Evolutionary conservation across 1,284 basidiomycete genomes (phyloP).

Genomic region (Leccinum huronense): DNA sequence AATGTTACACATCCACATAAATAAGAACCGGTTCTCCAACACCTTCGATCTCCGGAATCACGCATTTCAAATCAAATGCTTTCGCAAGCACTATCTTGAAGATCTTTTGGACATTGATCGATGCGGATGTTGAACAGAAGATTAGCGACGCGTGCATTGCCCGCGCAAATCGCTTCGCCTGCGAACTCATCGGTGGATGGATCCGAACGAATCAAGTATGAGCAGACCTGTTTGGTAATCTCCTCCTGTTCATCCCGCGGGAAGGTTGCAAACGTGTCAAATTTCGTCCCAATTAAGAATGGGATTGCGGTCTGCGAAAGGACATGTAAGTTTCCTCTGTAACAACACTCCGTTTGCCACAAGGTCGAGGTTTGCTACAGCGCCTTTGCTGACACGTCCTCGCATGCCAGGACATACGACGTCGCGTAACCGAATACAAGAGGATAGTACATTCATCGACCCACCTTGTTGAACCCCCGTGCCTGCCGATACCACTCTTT

Average conservation of each 20-base stretch:
- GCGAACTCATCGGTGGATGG: conserved; percentile 18
- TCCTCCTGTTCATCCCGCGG: conserved; percentile 98
- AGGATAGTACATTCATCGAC: conserved; percentile 24
- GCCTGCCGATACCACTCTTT: conserved; percentile 99
- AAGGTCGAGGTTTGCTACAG: conserved; percentile 2
- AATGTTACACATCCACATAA: conserved; percentile 80
- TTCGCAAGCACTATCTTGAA: conserved; percentile 96
- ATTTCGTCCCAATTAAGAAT: conserved; percentile 97
- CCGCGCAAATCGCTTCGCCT: conserved; percentile 94
- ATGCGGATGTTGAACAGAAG: conserved; percentile 96
- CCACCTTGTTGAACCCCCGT: conserved; percentile 95
- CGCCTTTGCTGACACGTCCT: conserved; percentile 1
- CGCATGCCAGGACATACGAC: neutral
- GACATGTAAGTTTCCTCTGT: conserved; percentile 18
- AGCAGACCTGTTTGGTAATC: conserved; percentile 87
- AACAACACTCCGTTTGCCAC: conserved; percentile 8
- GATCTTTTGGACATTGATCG: conserved; percentile 99
- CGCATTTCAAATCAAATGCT: conserved; percentile 90
- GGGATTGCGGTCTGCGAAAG: conserved; percentile 83
- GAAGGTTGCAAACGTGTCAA: conserved; percentile 95
- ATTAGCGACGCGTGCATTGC: conserved; percentile 99
- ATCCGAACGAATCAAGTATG: conserved; percentile 12
- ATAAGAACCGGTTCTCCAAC: conserved; percentile 91
- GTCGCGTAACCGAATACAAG: conserved; percentile 1
- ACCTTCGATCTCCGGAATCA: conserved; percentile 94